phyloP scores from a whole-genome alignment of 176 grass and related monocot genomes.

The Ananas comosus region DNA sequence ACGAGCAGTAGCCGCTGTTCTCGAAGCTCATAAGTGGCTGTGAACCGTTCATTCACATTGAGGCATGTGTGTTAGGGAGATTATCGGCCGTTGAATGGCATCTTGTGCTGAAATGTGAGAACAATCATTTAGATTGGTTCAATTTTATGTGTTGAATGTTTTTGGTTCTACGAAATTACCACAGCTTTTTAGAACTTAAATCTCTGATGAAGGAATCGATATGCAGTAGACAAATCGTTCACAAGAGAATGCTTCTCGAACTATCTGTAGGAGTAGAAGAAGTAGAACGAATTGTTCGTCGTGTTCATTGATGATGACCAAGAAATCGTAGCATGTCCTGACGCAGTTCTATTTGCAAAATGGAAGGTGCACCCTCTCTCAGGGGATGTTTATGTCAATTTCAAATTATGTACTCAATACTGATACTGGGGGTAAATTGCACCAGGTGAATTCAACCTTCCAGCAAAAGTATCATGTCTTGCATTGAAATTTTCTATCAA shows the following conservation, averaged over 20 bases:
- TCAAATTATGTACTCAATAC: too few relatives aligned
- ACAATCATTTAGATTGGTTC: neutral
- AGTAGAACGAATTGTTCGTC: too few relatives aligned
- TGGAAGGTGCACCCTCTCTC: too few relatives aligned
- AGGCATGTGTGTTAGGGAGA: slow-evolving; percentile 11
- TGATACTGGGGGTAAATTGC: too few relatives aligned
- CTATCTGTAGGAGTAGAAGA: too few relatives aligned
- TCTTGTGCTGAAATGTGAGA: slow-evolving; percentile 1
- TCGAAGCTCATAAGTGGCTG: slow-evolving; percentile 21
- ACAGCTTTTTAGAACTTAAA: neutral
- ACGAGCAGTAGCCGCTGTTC: slow-evolving; percentile 35
- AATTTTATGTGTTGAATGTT: neutral
- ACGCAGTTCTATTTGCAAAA: too few relatives aligned
- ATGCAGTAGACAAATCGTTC: neutral
- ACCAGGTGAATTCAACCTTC: too few relatives aligned
- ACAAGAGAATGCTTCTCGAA: neutral
- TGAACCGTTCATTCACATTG: slow-evolving; percentile 96
- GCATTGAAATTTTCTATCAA: too few relatives aligned
- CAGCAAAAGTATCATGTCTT: too few relatives aligned
- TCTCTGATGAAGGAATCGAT: neutral
- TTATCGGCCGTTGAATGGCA: neutral
- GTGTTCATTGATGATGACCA: too few relatives aligned
- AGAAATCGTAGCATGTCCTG: too few relatives aligned
- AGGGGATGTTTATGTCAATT: too few relatives aligned
- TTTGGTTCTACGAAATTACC: neutral